Evolutionary conservation across 2,329 filamentous ascomycete species (phyloP).

Genomic region (Penicillium sp.): DNA sequence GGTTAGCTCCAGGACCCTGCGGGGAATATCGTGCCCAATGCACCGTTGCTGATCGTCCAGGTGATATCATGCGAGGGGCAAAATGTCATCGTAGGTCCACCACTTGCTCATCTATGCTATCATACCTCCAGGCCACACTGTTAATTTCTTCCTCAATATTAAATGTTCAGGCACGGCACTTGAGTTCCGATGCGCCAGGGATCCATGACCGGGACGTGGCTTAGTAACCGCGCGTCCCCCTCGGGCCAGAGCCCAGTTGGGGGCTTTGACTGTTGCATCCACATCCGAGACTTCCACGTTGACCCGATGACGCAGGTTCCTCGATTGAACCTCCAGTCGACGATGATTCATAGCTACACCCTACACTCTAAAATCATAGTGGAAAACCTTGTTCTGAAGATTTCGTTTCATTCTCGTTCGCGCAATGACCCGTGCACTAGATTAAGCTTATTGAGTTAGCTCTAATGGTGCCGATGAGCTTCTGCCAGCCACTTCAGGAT

Average conservation of each 20-base stretch:
- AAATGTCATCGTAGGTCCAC: neutral
- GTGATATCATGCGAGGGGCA: conserved; percentile 18
- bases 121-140: neutral
- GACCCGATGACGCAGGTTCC: conserved; percentile 5
- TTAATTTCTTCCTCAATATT: neutral
- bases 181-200: neutral
- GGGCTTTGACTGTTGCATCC: conserved; percentile 9
- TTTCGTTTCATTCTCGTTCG: neutral
- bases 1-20: conserved; percentile 3
- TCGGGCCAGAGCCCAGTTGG: neutral
- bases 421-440: conserved; percentile 16
- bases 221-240: neutral
- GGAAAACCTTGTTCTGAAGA: conserved; percentile 1
- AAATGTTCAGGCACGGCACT: neutral
- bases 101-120: neutral
- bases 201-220: neutral
- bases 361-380: neutral
- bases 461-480: conserved; percentile 1
- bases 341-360: conserved; percentile 11
- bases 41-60: neutral
- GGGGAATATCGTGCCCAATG: neutral
- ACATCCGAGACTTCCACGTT: conserved; percentile 13
- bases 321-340: neutral
- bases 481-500: neutral
- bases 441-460: conserved; percentile 17